phyloP scores from a whole-genome alignment of 106 monocot species.

The Gastrodia elata region DNA sequence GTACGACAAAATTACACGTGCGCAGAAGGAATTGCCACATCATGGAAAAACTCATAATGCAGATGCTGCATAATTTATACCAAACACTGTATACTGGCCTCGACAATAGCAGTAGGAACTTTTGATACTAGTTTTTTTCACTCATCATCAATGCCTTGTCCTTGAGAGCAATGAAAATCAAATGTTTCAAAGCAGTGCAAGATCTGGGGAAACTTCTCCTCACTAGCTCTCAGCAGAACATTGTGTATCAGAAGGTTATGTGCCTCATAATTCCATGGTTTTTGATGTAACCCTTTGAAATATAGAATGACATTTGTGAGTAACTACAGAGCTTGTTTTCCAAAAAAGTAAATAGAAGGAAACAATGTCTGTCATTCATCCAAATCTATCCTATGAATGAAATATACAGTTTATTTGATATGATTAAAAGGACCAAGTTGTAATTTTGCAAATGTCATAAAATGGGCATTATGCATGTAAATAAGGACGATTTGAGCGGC shows the following conservation, averaged over 20 bases:
- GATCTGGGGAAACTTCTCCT: conserved; percentile 66
- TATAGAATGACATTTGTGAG: not conserved
- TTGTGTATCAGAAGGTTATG: conserved; percentile 52
- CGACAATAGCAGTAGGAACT: conserved; percentile 58
- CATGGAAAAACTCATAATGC: conserved; percentile 33
- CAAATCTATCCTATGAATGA: too few relatives aligned
- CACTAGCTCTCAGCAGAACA: conserved; percentile 62
- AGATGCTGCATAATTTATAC: conserved; percentile 28
- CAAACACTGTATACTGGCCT: conserved; percentile 58
- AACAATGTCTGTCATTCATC: too few relatives aligned
- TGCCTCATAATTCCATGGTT: conserved; percentile 78
- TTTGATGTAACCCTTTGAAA: conserved; percentile 76
- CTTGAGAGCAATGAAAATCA: conserved; percentile 35
- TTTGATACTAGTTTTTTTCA: conserved; percentile 30
- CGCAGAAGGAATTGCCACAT: conserved; percentile 31
- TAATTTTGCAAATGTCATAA: too few relatives aligned
- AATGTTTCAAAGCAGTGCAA: conserved; percentile 37
- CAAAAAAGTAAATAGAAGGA: not conserved
- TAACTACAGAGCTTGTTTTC: not conserved
- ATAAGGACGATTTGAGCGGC: too few relatives aligned
- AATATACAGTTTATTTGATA: too few relatives aligned
- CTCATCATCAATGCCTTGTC: conserved; percentile 19
- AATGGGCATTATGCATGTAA: too few relatives aligned
- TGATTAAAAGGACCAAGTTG: too few relatives aligned
- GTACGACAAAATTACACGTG: conserved; percentile 80